These are phyloP conservation scores for Dacryopinax spathularia DNA, from an alignment of 768 basidiomycete species.

Conservation along the genomic window DNA sequence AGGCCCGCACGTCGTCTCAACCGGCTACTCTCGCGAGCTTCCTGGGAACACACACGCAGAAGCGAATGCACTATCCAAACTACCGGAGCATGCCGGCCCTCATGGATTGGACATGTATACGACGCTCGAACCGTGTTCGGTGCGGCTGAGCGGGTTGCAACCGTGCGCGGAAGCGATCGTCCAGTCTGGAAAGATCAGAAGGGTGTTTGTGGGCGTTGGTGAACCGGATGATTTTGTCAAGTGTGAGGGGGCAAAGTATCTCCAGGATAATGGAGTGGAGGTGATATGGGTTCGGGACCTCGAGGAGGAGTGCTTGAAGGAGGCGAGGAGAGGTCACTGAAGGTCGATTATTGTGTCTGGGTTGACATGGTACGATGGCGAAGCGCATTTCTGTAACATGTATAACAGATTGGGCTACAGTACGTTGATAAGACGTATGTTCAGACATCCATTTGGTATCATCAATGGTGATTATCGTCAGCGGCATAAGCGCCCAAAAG, in stretches of 20 bases:
- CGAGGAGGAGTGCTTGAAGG: constrained; percentile 64
- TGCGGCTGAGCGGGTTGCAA: constrained; percentile 70
- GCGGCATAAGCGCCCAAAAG: no score
- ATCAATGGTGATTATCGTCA: no score
- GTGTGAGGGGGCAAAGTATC: constrained; percentile 69
- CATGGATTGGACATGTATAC: constrained; percentile 57
- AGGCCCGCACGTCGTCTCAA: constrained; percentile 44
- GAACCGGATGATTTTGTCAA: constrained; percentile 91
- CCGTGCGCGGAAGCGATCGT: constrained; percentile 81
- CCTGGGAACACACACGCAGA: constrained; percentile 95
- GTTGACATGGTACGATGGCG: no score
- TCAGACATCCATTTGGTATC: no score
- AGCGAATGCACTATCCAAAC: constrained; percentile 78
- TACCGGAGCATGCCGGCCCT: constrained; percentile 20
- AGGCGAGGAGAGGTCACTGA: constrained; percentile 46
- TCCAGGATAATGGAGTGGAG: constrained; percentile 56
- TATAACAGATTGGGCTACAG: no score
- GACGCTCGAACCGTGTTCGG: constrained; percentile 91
- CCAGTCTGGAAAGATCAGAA: constrained; percentile 41
- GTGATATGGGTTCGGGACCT: constrained; percentile 62
- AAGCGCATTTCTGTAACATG: no score
- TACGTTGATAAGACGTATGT: no score
- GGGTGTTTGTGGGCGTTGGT: constrained; percentile 75
- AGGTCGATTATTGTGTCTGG: no score
- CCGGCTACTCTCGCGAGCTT: constrained; percentile 81